Conservation (phyloP, 257 asterid species). For the Hygrophila difformis region DNA sequence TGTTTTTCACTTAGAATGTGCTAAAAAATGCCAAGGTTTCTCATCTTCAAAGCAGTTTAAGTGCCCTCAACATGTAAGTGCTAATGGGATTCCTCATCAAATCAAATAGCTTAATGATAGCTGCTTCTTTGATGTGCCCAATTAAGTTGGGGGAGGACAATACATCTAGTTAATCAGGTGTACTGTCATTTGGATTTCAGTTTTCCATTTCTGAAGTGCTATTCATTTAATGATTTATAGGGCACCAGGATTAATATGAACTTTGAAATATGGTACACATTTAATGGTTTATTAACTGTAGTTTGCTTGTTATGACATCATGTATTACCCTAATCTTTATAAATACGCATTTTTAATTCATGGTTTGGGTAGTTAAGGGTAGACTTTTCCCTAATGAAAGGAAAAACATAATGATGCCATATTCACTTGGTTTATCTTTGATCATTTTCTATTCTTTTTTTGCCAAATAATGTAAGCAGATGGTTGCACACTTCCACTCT, state of each 20-base stretch:
- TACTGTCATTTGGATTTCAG: not conserved
- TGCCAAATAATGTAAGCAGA: not conserved
- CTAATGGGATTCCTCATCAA: conserved; percentile 1
- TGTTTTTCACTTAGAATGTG: conserved; percentile 63
- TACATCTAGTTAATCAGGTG: not conserved
- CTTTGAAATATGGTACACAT: not conserved
- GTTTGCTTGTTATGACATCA: not conserved
- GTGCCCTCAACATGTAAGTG: conserved; percentile 94
- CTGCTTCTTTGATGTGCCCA: not conserved
- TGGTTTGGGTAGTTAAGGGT: not conserved
- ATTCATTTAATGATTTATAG: conserved; percentile 8
- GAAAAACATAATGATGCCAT: too few species aligned
- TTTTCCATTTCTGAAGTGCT: conserved; percentile 3
- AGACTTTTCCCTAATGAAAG: not conserved
- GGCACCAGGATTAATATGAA: too few species aligned
- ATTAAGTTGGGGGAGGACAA: not conserved
- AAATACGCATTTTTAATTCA: conserved; percentile 1
- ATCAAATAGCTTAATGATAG: not conserved
- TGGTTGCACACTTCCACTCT: not conserved
- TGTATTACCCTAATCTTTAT: not conserved
- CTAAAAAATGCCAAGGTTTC: conserved; percentile 33
- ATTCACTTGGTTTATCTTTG: not conserved
- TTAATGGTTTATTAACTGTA: conserved; percentile 2
- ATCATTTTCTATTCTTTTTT: not conserved
- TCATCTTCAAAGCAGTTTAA: conserved; percentile 56